A percentile compares a stretch with the other conserved stretches of the same genome.
Evolutionary conservation across 2,329 filamentous ascomycete genomes (phyloP).

Genomic region (Colletotrichum sp.): DNA sequence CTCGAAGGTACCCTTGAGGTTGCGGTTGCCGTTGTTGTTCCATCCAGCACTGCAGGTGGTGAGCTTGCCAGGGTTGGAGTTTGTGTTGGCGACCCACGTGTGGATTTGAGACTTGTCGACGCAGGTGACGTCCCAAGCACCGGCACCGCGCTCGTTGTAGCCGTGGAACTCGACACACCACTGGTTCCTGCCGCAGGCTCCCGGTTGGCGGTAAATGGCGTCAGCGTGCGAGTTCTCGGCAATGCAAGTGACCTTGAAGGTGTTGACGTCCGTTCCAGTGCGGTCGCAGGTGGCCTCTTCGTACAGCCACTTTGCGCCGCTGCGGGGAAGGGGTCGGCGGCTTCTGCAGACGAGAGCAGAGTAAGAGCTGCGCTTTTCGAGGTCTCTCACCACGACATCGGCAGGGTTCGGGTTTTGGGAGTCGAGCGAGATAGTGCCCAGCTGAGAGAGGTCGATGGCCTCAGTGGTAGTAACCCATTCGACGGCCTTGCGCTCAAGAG

Average conservation of each 20-base stretch:
- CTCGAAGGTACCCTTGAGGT: not conserved
- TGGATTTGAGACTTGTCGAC: not conserved
- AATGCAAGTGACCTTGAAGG: not conserved
- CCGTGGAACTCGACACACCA: slow-evolving; percentile 4
- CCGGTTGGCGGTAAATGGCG: not conserved
- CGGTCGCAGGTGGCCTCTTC: not conserved
- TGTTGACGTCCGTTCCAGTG: not conserved
- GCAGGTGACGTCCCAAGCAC: not conserved
- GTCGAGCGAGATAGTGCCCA: not conserved
- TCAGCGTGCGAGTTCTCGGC: not conserved
- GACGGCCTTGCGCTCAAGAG: not conserved
- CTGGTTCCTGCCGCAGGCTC: not conserved
- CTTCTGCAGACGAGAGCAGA: not conserved
- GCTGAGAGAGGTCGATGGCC: not conserved
- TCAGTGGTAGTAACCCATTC: not conserved
- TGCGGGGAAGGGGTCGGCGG: not conserved
- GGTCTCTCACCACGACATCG: not conserved
- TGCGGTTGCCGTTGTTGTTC: not conserved
- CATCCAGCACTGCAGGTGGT: not conserved
- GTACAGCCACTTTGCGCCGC: not conserved
- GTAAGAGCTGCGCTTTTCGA: not conserved
- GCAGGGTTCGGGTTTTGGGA: not conserved
- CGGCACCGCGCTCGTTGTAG: not conserved
- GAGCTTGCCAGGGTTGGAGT: not conserved
- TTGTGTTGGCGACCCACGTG: not conserved